Conservation (phyloP, 2,329 filamentous ascomycete genomes). For the Claviceps arundinis region DNA sequence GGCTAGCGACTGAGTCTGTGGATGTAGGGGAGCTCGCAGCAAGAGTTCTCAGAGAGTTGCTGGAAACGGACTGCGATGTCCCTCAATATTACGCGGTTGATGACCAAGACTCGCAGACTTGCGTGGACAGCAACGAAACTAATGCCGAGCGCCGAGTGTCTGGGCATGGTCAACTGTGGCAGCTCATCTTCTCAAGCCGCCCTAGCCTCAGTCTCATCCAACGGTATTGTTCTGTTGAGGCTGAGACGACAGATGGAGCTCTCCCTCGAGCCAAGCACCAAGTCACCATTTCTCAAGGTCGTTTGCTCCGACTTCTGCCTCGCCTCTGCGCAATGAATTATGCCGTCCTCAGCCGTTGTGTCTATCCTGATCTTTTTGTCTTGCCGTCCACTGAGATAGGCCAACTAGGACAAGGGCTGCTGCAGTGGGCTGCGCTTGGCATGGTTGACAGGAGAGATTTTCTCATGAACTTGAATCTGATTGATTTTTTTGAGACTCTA, state of each 20-base stretch:
- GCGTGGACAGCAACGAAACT: conserved; percentile 22
- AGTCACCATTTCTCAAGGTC: conserved; percentile 37
- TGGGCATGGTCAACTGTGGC: conserved; percentile 42
- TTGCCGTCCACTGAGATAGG: conserved; percentile 10
- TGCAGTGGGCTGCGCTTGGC: conserved; percentile 36
- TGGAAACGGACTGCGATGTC: conserved; percentile 40
- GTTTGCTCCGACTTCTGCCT: conserved; percentile 37
- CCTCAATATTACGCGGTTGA: conserved; percentile 9
- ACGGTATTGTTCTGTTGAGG: conserved; percentile 19
- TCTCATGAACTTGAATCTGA: conserved; percentile 36
- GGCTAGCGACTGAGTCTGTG: conserved; percentile 40
- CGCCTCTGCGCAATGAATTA: conserved; percentile 36
- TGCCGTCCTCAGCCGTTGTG: conserved; percentile 22
- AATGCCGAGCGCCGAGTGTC: conserved; percentile 22
- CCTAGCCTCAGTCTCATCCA: conserved; percentile 33
- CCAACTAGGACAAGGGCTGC: conserved; percentile 23
- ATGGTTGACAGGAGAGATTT: conserved; percentile 38
- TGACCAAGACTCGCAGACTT: background rate
- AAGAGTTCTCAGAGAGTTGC: conserved; percentile 36
- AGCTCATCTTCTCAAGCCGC: conserved; percentile 33
- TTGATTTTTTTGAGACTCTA: conserved; percentile 41
- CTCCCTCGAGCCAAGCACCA: conserved; percentile 21
- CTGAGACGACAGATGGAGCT: conserved; percentile 12
- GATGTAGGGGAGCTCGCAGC: conserved; percentile 42
- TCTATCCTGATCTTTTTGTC: conserved; percentile 22